Evolutionary conservation across 345 rosid genomes (phyloP), one percentile per base, ranked within the genome.

Genomic region (Limnanthes douglasii): DNA sequence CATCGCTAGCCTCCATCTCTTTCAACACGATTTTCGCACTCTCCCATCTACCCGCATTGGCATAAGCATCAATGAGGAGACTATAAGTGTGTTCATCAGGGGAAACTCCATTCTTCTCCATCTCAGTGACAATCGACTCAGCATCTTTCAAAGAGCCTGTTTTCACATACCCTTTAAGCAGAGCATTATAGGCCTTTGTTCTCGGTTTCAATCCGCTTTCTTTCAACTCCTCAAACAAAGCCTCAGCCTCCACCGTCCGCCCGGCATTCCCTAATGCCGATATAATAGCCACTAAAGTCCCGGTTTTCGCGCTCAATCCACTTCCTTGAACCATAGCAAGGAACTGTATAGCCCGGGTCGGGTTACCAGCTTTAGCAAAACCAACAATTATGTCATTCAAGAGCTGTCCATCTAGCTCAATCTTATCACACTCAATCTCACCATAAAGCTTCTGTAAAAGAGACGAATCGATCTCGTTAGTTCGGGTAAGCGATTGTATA

Each of bases 21-120:
- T 84, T 77, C 75, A 84, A 57, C 41, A 90, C 88, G 25, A 84
- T 70, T 45, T 86, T 77, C 0, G 95, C 88, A 13, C 98, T 90
- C 42, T 84, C 98, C 98, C 94, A 80, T 51, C 98, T 70, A 3
- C 84, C 95, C 0, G 84, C 95, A 68, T 77, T 68, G 3, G 71
- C 64, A 51, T 84, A 90, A 1, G 95, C 98, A 68, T 84, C 94
- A 35, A 80, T 69, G 15, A 90, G 65, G 34, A 84, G 62, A 64
- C 95, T 73, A 41, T 79, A 88, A 2, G 94, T 79, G 41, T 62
- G 77, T 27, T 90, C 94, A 65, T 90, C 90, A 2, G 92, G 92
- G 2, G 54, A 65, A 49, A 90, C 92, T 8, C 92, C 94, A 13
- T 58, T 68, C 50, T 64, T 68, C 62, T 84, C 98, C 98, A 90